Evolutionary conservation across 306 rosid genomes (phyloP).

Genomic region (Acacia confusa): DNA sequence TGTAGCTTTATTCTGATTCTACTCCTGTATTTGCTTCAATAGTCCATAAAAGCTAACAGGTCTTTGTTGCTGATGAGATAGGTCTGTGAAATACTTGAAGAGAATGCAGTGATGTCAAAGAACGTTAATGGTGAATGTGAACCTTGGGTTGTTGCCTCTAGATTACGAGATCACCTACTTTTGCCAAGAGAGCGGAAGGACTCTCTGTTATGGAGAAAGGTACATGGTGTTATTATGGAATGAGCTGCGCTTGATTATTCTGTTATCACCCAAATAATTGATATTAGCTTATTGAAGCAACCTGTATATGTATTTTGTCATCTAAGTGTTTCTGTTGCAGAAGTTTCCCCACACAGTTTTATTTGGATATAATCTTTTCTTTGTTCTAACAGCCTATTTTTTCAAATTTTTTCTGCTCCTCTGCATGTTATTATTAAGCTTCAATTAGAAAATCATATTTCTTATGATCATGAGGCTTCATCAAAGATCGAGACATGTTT

Average conservation of each 20-base stretch:
- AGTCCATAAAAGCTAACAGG: not conserved
- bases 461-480: slow-evolving; percentile 3
- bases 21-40: not conserved
- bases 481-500: slow-evolving; percentile 5
- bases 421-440: slow-evolving; percentile 13
- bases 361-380: slow-evolving; percentile 16
- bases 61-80: slow-evolving; percentile 36
- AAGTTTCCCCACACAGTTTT: slow-evolving; percentile 22
- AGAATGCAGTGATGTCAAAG: slow-evolving; percentile 73
- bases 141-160: slow-evolving; percentile 87
- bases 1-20: slow-evolving; percentile 26
- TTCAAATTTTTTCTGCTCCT: slow-evolving; percentile 9
- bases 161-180: slow-evolving; percentile 90
- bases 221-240: slow-evolving; percentile 26
- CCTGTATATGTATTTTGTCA: slow-evolving; percentile 15
- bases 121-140: slow-evolving; percentile 56
- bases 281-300: slow-evolving; percentile 20
- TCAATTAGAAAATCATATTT: slow-evolving; percentile 13
- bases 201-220: slow-evolving; percentile 81
- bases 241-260: slow-evolving; percentile 16
- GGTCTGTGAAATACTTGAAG: slow-evolving; percentile 93
- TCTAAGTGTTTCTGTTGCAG: slow-evolving; percentile 6
- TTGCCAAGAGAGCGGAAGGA: slow-evolving; percentile 84
- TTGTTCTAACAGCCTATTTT: slow-evolving; percentile 15
- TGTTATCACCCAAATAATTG: slow-evolving; percentile 9